Conservation (phyloP, 2,329 filamentous ascomycete species). For the Colletotrichum caudatum region DNA sequence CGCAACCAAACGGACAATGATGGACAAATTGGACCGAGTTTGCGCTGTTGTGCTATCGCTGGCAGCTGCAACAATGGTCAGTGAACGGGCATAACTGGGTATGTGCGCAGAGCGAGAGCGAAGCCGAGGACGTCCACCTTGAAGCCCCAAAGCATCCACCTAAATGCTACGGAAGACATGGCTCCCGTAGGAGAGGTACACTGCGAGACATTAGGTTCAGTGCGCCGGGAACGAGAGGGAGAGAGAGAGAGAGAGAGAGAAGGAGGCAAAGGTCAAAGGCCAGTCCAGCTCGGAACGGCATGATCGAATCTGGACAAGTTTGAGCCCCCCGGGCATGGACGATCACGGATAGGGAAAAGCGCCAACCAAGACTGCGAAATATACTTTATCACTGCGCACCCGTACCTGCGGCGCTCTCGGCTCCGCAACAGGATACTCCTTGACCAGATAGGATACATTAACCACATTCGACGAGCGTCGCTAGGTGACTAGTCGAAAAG, state of each 20-base stretch:
- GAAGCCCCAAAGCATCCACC: not conserved
- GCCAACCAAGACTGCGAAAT: not conserved
- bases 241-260: not conserved
- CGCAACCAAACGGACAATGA: conserved; percentile 24
- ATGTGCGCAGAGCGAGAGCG: conserved; percentile 13
- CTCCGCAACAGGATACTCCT: not conserved
- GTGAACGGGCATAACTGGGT: not conserved
- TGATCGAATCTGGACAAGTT: conserved; percentile 18
- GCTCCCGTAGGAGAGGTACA: not conserved
- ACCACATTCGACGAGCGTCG: not conserved
- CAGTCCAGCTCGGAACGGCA: conserved; percentile 17
- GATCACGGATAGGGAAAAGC: conserved; percentile 28
- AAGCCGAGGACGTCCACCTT: not conserved
- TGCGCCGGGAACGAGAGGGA: not conserved
- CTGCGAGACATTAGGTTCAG: not conserved
- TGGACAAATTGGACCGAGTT: conserved; percentile 22
- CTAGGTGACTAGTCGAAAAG: not conserved
- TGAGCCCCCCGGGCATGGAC: conserved; percentile 16
- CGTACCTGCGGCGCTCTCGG: not conserved
- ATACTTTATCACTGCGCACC: conserved; percentile 4
- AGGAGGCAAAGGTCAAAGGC: conserved; percentile 19
- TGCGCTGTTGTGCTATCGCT: not conserved
- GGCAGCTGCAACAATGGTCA: not conserved
- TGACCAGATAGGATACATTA: not conserved
- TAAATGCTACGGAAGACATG: not conserved